phyloP scores from a whole-genome alignment of 345 rosid genomes.

The Melaleuca quinquenervia region DNA sequence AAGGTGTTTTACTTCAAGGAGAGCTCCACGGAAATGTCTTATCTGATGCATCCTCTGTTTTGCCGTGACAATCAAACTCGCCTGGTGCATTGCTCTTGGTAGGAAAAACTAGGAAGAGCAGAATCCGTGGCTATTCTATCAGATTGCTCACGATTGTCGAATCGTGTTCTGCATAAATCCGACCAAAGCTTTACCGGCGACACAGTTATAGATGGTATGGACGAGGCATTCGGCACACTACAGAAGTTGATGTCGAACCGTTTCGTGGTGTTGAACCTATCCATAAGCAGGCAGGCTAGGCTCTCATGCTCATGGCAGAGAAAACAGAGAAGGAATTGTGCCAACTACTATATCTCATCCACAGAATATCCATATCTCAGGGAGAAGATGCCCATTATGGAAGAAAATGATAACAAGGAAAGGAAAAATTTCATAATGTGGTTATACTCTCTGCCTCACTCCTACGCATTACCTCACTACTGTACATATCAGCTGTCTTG shows the following conservation, averaged over 20 bases:
- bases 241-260: background rate
- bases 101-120: background rate
- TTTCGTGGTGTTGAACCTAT: background rate
- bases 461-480: background rate
- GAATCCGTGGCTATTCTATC: background rate
- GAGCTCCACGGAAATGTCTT: accelerated
- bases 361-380: background rate
- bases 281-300: background rate
- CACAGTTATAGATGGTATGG: background rate
- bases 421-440: background rate
- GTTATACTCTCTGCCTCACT: background rate
- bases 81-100: accelerated
- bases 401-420: background rate
- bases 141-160: background rate
- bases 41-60: accelerated
- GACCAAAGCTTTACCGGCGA: background rate
- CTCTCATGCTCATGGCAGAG: background rate
- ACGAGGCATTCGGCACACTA: background rate
- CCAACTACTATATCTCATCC: background rate
- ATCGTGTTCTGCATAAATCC: background rate
- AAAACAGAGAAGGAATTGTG: background rate
- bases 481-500: background rate
- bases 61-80: accelerated
- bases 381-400: background rate
- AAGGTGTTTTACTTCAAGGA: accelerated